phyloP scores from a whole-genome alignment of 305 asterid genomes.

The Salvia sclarea region DNA sequence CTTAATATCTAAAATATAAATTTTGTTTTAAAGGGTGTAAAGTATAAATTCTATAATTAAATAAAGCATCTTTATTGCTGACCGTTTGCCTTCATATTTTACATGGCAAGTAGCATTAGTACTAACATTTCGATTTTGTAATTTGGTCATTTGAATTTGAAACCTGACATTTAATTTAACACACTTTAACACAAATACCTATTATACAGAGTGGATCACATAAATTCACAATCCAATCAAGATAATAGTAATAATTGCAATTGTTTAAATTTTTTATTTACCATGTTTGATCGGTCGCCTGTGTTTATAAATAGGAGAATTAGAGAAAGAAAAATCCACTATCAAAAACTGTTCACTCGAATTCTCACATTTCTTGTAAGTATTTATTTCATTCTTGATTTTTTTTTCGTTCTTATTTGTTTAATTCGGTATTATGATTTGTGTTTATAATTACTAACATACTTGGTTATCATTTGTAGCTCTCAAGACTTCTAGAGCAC shows the following conservation, averaged over 20 bases:
- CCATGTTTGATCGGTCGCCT: slow-evolving; percentile 6
- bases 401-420: background rate
- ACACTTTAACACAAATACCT: background rate
- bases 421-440: background rate
- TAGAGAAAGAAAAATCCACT: background rate
- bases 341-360: background rate
- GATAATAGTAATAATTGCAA: slow-evolving; percentile 17
- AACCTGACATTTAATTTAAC: slow-evolving; percentile 15
- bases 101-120: slow-evolving; percentile 26
- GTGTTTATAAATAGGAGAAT: slow-evolving; percentile 26
- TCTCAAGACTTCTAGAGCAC: background rate
- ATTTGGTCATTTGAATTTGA: slow-evolving; percentile 23
- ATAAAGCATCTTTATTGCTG: background rate
- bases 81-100: slow-evolving; percentile 7
- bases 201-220: background rate
- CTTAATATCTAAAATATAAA: background rate
- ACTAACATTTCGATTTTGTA: slow-evolving; percentile 10
- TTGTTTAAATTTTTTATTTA: slow-evolving; percentile 1
- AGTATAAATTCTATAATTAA: background rate
- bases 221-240: background rate
- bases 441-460: background rate
- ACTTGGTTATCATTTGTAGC: slow-evolving; percentile 15
- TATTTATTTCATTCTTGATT: background rate
- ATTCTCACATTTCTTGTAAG: background rate
- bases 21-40: too few relatives aligned